Base-by-base conservation (phyloP, 371 early-diverging fungal genomes). In the Circinella umbellata region DNA sequence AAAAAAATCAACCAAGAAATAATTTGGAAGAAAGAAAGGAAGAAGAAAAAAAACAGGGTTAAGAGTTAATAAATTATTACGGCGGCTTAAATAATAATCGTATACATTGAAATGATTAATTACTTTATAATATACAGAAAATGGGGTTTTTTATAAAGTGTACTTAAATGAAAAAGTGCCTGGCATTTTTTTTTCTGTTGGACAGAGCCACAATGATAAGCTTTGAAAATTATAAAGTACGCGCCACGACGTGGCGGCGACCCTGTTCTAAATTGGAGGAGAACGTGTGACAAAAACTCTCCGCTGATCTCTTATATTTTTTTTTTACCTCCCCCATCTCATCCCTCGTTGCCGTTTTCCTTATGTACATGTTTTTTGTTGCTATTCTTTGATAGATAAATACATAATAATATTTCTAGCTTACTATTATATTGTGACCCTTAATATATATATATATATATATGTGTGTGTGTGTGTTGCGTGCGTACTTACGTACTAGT, bases 141-240 rank as follows among this genome's bases (percentile, higher is more conserved):
- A 57, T 57, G 57, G 57, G 57, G 53, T 53, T 13, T 42, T 42
- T 9, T 42, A 9, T 42, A 42, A 6, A 42, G 42, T 42, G 42
- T 42, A 11, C 15, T 8, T 51, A 51, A 8, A 15, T 51, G 57
- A 42, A 9, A 11, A 9, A 9, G 42, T 42, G 11, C 57, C 57
- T 57, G 57, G 27, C 57, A 1, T 34, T 51, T 57, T 55, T 39
- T 6, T 42, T 6, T 42, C 9, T 42, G 42, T 42, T 42, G 11
- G 3, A 46, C 63, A 37, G 18, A 66, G 55, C 53, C 74, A 66
- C 62, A 42, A 34, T 34, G 62, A 62, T 38, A 62, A 62, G 62
- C 42, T 62, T 62, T 17, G 15, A 15, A 51, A 62, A 62, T 2
- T 42, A 42, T 9, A 42, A 42, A 42, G 4, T 62, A 42, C 42